These are phyloP conservation scores for Neurospora sp. DNA, from an alignment of 495 filamentous ascomycete genomes.

Conservation along the genomic window DNA sequence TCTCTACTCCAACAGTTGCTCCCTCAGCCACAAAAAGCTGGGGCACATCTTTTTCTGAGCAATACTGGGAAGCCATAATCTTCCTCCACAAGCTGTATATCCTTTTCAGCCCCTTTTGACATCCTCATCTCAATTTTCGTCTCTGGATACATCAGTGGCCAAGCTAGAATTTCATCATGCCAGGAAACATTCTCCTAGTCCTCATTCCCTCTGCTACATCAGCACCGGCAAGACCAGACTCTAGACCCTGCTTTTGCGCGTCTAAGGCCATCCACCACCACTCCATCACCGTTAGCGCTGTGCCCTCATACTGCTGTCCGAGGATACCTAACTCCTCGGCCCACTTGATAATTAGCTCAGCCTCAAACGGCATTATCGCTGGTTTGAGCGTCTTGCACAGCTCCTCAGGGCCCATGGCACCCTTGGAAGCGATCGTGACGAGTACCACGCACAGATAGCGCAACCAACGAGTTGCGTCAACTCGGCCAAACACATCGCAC, in stretches of 20 bases:
- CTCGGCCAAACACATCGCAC: conserved; percentile 62
- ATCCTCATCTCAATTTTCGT: neutral
- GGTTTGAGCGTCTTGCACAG: conserved; percentile 48
- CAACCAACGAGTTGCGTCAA: conserved; percentile 56
- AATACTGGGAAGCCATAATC: neutral
- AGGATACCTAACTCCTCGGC: conserved; percentile 37
- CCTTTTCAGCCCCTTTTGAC: neutral
- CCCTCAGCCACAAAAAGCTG: neutral
- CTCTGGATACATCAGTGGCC: neutral
- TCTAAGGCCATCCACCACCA: conserved; percentile 60
- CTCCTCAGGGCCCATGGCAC: conserved; percentile 42
- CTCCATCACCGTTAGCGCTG: conserved; percentile 44
- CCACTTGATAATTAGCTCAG: conserved; percentile 58
- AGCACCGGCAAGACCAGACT: neutral
- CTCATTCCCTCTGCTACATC: neutral
- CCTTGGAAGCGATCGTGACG: conserved; percentile 47
- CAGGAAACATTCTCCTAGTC: neutral
- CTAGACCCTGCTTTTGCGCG: conserved; percentile 13
- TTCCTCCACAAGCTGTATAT: neutral
- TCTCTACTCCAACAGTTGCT: neutral
- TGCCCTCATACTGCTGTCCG: conserved; percentile 19
- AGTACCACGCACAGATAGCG: conserved; percentile 48
- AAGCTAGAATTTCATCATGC: neutral
- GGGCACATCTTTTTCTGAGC: neutral
- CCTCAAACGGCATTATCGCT: conserved; percentile 57